A percentile compares a stretch with the other conserved stretches of the same genome.
These are phyloP conservation scores for Ophiocordyceps camponoti-rufipedis DNA, from an alignment of 2,329 filamentous ascomycete genomes.

Conservation along the genomic window DNA sequence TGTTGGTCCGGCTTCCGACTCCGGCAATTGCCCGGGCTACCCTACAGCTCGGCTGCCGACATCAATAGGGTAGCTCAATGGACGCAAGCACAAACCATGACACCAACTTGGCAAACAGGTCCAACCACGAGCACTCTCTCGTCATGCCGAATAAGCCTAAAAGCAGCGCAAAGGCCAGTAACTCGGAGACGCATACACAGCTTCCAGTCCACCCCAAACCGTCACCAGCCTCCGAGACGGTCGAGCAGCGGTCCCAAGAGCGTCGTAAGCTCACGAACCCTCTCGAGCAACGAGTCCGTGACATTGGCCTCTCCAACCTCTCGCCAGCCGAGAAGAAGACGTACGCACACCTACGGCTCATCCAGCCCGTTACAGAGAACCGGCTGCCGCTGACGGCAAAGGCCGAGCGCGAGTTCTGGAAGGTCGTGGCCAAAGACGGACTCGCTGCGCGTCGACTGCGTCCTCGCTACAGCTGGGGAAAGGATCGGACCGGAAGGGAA, in stretches of 20 bases:
- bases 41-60: background rate
- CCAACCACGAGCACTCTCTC: background rate
- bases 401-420: conserved; percentile 39
- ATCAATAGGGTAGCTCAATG: background rate
- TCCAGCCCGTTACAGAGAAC: conserved; percentile 20
- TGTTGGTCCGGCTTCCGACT: too few relatives aligned
- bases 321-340: conserved; percentile 28
- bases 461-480: conserved; percentile 27
- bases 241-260: conserved; percentile 27
- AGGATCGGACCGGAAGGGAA: conserved; percentile 29
- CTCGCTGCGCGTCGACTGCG: conserved; percentile 28
- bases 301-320: conserved; percentile 25
- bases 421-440: conserved; percentile 31
- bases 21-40: background rate
- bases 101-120: background rate
- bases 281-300: conserved; percentile 23
- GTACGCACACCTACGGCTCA: conserved; percentile 27
- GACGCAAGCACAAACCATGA: background rate
- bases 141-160: conserved; percentile 10
- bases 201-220: background rate
- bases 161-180: conserved; percentile 5
- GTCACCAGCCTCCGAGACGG: conserved; percentile 20
- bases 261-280: conserved; percentile 33
- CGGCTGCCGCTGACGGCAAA: conserved; percentile 22
- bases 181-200: conserved; percentile 1